Evolutionary conservation across 1,139 yeast genomes (phyloP), one percentile per base, ranked within the genome.

Genomic region (Yamadazyma siamensis): DNA sequence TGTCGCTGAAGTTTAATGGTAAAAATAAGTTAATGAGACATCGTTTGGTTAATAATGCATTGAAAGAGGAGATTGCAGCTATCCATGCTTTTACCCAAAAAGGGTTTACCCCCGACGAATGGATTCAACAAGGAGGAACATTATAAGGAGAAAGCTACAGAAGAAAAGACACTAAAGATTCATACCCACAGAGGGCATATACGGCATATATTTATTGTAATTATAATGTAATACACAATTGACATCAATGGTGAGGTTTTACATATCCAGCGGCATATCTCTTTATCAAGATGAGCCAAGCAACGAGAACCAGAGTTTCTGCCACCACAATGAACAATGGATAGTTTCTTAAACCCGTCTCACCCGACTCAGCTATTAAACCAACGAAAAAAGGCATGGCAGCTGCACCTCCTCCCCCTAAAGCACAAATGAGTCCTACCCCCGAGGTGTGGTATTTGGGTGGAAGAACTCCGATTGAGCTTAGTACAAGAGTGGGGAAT

Each of bases 31-130:
- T 91, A 35, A 76, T 80, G 66, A 75, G 98, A 52, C 95, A 88
- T 48, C 69, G 97, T 40, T 52, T 88, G 46, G 96, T 94, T 28
- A 91, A 94, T 56, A 67, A 59, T 23, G 79, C 86, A 1, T 67
- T 91, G 39, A 80, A 80, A 49, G 87, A 81, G 12, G 96, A 89
- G 52, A 86, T 91, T 26, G 81, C 86, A 1, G 61, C 71, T 5
- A 88, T 91, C 26, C 98, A 91, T 59, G 98, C 98, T 0, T 94
- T 91, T 54, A 87, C 96, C 1, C 96, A 91, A 50, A 88, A 86
- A 59, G 82, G 87, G 13, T 79, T 75, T 46, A 82, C 94, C 0
- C 72, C 75, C 2, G 80, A 72, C 17, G 94, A 84, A 53, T 84
- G 89, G 88, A 62, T 62, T 23, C 58, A 53, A 3, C 73, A 67